Conservation (phyloP, 306 rosid genomes). For the Cucumis sativus region Cucumber_9930_V3 NC_026657.2:39090501-39091000, state of each 20-base stretch:
- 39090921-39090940: conserved; percentile 77
- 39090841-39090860: conserved; percentile 30
- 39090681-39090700: not conserved
- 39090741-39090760: conserved; percentile 5
- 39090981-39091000: not conserved
- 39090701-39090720: too few species aligned
- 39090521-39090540: not conserved
- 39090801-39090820: not conserved
- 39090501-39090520: not conserved
- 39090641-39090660: not conserved
- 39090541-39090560: not conserved
- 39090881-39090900: conserved; percentile 33
- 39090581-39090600: not conserved
- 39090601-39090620: not conserved
- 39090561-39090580: not conserved
- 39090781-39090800: not conserved
- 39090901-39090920: conserved; percentile 41
- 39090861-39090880: conserved; percentile 32
- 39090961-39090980: conserved; percentile 18
- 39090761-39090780: not conserved
- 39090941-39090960: conserved; percentile 63
- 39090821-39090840: conserved; percentile 11
- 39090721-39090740: not conserved
- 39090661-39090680: not conserved
- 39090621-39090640: not conserved